Percentiles rank a stretch among this genome's conserved stretches.
These are phyloP conservation scores for Colletotrichum sp. DNA, from an alignment of 2,329 filamentous ascomycete species.

Conservation along the genomic window DNA sequence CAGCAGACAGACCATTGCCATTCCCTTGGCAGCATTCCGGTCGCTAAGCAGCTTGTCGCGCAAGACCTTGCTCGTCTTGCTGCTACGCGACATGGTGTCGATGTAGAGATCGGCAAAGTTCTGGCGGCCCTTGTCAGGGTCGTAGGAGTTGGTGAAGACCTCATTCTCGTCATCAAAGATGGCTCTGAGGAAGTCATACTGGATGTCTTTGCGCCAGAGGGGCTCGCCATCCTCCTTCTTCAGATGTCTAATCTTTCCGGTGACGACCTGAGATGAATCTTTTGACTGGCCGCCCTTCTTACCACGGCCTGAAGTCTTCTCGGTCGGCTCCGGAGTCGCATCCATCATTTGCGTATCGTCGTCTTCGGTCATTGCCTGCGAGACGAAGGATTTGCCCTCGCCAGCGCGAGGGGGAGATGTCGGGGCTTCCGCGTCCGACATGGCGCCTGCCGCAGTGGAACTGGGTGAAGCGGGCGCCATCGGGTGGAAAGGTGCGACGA, in stretches of 20 bases:
- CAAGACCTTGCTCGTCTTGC: conserved; percentile 98
- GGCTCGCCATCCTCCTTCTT: conserved; percentile 91
- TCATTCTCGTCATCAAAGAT: conserved; percentile 77
- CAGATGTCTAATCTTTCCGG: conserved; percentile 79
- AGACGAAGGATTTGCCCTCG: conserved; percentile 52
- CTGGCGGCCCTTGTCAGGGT: conserved; percentile 63
- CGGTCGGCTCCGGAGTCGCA: conserved; percentile 47
- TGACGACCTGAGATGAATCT: conserved; percentile 41
- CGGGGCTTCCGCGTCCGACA: conserved; percentile 50
- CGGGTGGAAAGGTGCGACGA: background rate
- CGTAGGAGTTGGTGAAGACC: conserved; percentile 93
- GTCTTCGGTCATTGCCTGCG: conserved; percentile 50
- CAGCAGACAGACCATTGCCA: conserved; percentile 98
- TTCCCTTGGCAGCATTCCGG: conserved; percentile 89
- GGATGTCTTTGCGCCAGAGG: conserved; percentile 86
- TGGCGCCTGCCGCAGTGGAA: conserved; percentile 37
- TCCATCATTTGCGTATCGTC: conserved; percentile 44
- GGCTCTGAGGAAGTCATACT: conserved; percentile 82
- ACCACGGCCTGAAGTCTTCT: conserved; percentile 38
- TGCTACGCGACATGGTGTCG: conserved; percentile 97
- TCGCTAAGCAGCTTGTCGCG: conserved; percentile 96
- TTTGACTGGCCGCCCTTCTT: conserved; percentile 40
- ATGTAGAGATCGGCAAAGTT: conserved; percentile 97
- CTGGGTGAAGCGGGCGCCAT: conserved; percentile 45
- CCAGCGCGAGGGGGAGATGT: conserved; percentile 47